A percentile compares a stretch with the other conserved stretches of the same genome.
Evolutionary conservation across 2,329 filamentous ascomycete genomes (phyloP).

Genomic region (Botrytis cinerea): DNA sequence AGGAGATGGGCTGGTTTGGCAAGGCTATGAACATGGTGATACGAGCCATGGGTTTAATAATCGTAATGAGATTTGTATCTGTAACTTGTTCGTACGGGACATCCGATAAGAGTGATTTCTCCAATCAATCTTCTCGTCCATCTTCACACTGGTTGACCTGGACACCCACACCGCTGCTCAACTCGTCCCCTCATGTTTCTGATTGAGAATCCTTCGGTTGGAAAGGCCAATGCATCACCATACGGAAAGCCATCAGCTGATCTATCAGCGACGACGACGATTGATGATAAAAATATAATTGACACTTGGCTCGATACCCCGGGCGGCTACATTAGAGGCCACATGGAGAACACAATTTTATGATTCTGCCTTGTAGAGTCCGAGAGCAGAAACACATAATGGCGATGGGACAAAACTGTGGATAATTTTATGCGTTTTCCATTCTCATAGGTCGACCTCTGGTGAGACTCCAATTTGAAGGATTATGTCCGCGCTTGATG

Average conservation of each 20-base stretch:
- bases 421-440: conserved; percentile 6
- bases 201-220: neutral
- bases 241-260: neutral
- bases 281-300: neutral
- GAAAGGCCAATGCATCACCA: neutral
- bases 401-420: neutral
- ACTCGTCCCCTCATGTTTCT: conserved; percentile 3
- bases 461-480: conserved; percentile 16
- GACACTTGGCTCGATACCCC: neutral
- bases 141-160: conserved; percentile 21
- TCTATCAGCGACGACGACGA: neutral
- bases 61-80: neutral
- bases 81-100: neutral
- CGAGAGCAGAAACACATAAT: neutral
- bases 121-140: conserved; percentile 1
- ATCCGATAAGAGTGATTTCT: neutral
- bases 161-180: conserved; percentile 24
- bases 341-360: conserved; percentile 1
- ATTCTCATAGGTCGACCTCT: neutral
- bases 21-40: conserved; percentile 17
- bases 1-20: conserved; percentile 1
- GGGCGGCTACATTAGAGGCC: conserved; percentile 9
- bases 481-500: conserved; percentile 17
- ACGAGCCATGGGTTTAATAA: conserved; percentile 12
- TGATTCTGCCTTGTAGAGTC: neutral